Conservation (phyloP, 2,329 filamentous ascomycete species). For the Fusarium sulawesiense region DNA sequence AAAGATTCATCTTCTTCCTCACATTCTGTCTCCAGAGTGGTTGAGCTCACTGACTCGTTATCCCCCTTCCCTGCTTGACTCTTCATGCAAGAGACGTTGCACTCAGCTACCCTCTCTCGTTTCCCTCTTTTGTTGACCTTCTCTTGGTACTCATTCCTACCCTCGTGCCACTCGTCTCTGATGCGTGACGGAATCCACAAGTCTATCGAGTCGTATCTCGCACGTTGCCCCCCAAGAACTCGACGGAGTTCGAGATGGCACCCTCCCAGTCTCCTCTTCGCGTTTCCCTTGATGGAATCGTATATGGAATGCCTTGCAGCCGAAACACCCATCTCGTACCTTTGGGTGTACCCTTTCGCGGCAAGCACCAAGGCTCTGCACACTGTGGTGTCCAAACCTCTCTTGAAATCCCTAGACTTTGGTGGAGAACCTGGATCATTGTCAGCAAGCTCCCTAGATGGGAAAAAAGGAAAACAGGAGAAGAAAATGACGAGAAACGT, state of each 20-base stretch:
- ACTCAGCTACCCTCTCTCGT: background rate
- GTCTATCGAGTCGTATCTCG: background rate
- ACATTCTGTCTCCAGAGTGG: background rate
- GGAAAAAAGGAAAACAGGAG: background rate
- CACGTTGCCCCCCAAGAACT: background rate
- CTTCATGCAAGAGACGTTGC: no score
- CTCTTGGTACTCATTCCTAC: rapidly evolving
- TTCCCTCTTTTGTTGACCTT: background rate
- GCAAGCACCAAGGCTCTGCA: background rate
- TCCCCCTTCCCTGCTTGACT: no score
- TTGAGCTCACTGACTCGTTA: background rate
- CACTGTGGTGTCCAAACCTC: background rate
- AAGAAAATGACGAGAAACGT: background rate
- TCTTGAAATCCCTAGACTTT: background rate
- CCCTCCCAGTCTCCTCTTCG: background rate
- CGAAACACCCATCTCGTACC: background rate
- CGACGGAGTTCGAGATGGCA: background rate
- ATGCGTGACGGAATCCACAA: rapidly evolving
- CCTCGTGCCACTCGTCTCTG: rapidly evolving
- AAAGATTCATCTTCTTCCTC: background rate
- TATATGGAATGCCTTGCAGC: background rate
- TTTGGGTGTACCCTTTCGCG: background rate
- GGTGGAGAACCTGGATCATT: background rate
- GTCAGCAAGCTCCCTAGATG: background rate
- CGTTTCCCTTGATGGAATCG: background rate